Evolutionary conservation across 208 protist genomes (phyloP).

Genomic region (Leishmania arabica): DNA sequence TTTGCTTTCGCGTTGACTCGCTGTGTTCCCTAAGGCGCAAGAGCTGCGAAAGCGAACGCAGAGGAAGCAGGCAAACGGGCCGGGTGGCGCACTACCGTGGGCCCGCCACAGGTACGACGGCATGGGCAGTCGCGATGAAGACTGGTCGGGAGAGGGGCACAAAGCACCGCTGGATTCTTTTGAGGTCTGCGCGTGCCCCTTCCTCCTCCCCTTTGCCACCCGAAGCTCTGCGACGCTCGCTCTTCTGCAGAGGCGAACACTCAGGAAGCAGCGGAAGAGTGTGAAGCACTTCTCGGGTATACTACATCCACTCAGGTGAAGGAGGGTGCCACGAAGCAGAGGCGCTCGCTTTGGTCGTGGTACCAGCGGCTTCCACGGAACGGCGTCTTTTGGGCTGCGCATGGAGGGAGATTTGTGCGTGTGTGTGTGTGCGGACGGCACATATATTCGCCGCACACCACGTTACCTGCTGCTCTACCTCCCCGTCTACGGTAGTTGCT

Average conservation of each 20-base stretch:
- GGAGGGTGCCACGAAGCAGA: background rate
- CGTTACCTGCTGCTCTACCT: background rate
- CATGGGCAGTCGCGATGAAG: background rate
- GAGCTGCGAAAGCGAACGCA: background rate
- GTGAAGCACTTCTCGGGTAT: too few species aligned
- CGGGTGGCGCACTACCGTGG: too few species aligned
- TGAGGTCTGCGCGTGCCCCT: background rate
- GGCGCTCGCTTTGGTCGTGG: background rate
- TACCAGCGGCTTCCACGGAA: background rate
- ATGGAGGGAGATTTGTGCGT: background rate
- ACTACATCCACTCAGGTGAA: background rate
- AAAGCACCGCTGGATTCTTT: background rate
- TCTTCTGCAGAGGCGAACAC: background rate
- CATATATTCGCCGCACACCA: background rate
- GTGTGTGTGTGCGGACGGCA: background rate
- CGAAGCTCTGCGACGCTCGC: background rate
- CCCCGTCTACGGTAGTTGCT: background rate
- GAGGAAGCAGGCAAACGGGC: background rate
- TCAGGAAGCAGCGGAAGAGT: background rate
- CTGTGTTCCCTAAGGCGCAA: background rate
- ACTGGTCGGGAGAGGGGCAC: too few species aligned
- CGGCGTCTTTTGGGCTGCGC: background rate
- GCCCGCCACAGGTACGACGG: background rate
- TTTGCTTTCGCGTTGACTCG: background rate
- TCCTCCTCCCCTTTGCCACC: too few species aligned